A percentile compares a stretch with the other conserved stretches of the same genome.
These are phyloP conservation scores for Thraustotheca clavata DNA, from an alignment of 352 stramenopile genomes.

Conservation along the genomic window DNA sequence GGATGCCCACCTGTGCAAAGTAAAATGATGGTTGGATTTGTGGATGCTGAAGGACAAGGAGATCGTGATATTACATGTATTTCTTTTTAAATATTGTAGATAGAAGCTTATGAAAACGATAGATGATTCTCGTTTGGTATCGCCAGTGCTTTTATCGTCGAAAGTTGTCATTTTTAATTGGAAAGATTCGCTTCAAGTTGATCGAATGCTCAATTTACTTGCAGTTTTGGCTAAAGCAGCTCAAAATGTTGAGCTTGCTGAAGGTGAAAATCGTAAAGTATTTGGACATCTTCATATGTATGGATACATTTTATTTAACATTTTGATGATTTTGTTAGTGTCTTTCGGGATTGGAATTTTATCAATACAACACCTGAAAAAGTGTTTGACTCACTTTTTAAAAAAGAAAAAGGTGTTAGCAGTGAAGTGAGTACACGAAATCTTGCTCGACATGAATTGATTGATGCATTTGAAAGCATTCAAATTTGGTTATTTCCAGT, in stretches of 20 bases:
- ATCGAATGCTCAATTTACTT: conserved; percentile 79
- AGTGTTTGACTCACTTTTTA: conserved; percentile 71
- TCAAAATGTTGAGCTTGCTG: conserved; percentile 68
- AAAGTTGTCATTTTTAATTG: conserved; percentile 87
- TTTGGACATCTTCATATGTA: conserved; percentile 85
- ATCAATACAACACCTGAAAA: conserved; percentile 71
- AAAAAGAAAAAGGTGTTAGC: conserved; percentile 70
- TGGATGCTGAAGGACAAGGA: conserved; percentile 77
- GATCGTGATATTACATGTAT: conserved; percentile 79
- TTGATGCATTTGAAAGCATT: conserved; percentile 79
- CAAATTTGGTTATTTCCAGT: conserved; percentile 81
- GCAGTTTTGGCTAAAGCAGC: conserved; percentile 68
- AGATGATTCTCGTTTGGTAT: conserved; percentile 79
- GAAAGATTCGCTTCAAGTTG: conserved; percentile 80
- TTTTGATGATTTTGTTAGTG: conserved; percentile 26
- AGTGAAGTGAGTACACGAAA: conserved; percentile 79
- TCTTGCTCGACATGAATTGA: conserved; percentile 55
- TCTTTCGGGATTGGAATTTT: conserved; percentile 87
- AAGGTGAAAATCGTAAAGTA: conserved; percentile 69
- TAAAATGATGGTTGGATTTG: conserved; percentile 69
- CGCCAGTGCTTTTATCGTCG: conserved; percentile 70
- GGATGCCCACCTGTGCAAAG: conserved; percentile 34
- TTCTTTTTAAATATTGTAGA: conserved; percentile 10
- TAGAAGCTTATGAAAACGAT: neutral
- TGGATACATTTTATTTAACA: conserved; percentile 19